phyloP scores from a whole-genome alignment of 495 filamentous ascomycete species.

The Penicillium silybi region DNA sequence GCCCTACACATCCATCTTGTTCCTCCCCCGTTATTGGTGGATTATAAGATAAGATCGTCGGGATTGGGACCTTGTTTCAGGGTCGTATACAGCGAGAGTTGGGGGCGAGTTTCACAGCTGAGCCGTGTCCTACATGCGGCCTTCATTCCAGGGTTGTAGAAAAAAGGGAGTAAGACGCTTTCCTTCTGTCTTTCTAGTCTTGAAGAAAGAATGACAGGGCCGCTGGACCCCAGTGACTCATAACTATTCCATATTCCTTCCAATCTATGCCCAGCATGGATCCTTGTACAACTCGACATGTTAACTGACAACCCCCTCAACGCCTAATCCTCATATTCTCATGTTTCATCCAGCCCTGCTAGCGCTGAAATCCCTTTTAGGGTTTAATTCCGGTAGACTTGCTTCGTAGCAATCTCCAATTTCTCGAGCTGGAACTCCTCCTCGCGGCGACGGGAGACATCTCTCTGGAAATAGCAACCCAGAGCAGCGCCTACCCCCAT shows the following conservation, averaged over 20 bases:
- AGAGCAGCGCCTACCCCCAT: constrained; percentile 37
- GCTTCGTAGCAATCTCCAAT: constrained; percentile 29
- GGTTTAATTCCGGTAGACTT: constrained; percentile 12
- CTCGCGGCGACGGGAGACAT: constrained; percentile 31
- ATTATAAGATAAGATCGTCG: neutral
- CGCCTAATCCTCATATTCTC: neutral
- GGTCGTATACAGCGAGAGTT: neutral
- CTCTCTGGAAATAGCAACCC: constrained; percentile 39
- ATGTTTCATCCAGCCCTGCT: neutral
- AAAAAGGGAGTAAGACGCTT: too few relatives aligned
- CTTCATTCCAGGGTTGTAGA: too few relatives aligned
- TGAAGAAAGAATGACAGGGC: neutral
- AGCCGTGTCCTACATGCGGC: too few relatives aligned
- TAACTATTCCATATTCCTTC: neutral
- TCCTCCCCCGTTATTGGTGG: too few relatives aligned
- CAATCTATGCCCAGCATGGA: constrained; percentile 1
- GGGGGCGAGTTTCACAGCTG: neutral
- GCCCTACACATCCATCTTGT: neutral
- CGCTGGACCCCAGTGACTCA: neutral
- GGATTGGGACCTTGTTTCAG: neutral
- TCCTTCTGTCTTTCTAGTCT: neutral
- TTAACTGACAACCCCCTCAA: neutral
- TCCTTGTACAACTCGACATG: neutral
- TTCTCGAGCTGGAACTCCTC: constrained; percentile 28
- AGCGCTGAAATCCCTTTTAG: neutral